Evolutionary conservation across 345 rosid genomes (phyloP).

Genomic region (Syzygium grande): DNA sequence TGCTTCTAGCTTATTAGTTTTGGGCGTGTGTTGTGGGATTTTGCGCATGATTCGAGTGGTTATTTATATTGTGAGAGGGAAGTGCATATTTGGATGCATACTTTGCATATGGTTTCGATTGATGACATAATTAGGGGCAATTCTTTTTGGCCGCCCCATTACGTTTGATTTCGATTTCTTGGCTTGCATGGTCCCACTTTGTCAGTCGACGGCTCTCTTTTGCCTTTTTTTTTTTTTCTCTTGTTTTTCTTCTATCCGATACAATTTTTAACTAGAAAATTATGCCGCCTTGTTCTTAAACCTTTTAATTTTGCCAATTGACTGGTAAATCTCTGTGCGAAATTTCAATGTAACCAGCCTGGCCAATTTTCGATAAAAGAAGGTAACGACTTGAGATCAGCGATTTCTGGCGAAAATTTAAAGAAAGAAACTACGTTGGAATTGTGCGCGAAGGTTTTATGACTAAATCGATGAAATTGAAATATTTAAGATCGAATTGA

Average conservation of each 20-base stretch:
- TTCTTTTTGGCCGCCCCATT: background rate
- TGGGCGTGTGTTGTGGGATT: background rate
- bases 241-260: background rate
- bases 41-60: background rate
- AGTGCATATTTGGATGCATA: conserved; percentile 2
- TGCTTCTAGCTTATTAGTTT: background rate
- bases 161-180: background rate
- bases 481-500: rapidly evolving
- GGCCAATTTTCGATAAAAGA: too few species aligned
- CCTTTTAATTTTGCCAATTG: background rate
- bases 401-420: rapidly evolving
- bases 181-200: background rate
- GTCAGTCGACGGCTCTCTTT: background rate
- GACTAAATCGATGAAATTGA: rapidly evolving
- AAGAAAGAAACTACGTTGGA: background rate
- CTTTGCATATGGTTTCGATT: background rate
- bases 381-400: background rate
- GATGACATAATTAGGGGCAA: conserved; percentile 2
- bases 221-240: background rate
- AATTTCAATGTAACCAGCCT: background rate
- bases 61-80: conserved; percentile 5
- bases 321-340: rapidly evolving
- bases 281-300: rapidly evolving
- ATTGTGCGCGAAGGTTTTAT: rapidly evolving
- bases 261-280: rapidly evolving